Evolutionary conservation across 2,329 filamentous ascomycete species (phyloP).

Genomic region (Alternaria ethzedia): DNA sequence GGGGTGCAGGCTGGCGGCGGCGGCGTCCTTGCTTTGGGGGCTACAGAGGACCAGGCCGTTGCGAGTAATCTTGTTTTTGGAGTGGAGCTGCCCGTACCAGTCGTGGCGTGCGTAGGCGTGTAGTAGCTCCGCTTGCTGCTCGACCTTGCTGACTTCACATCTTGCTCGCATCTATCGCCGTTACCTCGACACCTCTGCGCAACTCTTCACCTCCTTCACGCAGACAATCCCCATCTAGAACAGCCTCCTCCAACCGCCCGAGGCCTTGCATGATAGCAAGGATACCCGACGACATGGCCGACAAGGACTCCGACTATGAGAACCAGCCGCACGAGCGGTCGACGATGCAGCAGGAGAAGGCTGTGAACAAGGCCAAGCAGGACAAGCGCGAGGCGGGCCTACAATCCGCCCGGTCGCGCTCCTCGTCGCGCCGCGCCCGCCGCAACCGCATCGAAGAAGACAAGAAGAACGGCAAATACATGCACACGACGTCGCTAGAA

Average conservation of each 20-base stretch:
- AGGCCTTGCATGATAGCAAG: conserved; percentile 25
- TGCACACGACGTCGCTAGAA: conserved; percentile 57
- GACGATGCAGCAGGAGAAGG: conserved; percentile 55
- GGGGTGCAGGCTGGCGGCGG: conserved; percentile 17
- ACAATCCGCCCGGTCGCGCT: conserved; percentile 55
- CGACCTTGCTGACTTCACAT: conserved; percentile 15
- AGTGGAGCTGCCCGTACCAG: conserved; percentile 16
- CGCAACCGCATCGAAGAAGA: conserved; percentile 55
- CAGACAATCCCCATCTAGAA: not conserved
- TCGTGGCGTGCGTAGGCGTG: conserved; percentile 5
- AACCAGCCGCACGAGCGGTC: conserved; percentile 48
- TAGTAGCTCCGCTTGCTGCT: conserved; percentile 9
- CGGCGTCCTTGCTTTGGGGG: conserved; percentile 6
- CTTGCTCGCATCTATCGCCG: not conserved
- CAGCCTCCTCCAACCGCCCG: not conserved
- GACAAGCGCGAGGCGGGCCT: conserved; percentile 46
- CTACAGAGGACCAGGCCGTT: conserved; percentile 17
- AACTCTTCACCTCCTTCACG: not conserved
- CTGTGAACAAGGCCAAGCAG: conserved; percentile 51
- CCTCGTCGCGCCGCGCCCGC: conserved; percentile 55
- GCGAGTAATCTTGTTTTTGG: conserved; percentile 47
- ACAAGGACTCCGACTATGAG: conserved; percentile 41
- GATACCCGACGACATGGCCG: conserved; percentile 38
- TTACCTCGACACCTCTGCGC: not conserved
- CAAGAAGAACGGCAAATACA: conserved; percentile 57